Evolutionary conservation across 345 rosid genomes (phyloP).

Genomic region (Clausena lansium): DNA sequence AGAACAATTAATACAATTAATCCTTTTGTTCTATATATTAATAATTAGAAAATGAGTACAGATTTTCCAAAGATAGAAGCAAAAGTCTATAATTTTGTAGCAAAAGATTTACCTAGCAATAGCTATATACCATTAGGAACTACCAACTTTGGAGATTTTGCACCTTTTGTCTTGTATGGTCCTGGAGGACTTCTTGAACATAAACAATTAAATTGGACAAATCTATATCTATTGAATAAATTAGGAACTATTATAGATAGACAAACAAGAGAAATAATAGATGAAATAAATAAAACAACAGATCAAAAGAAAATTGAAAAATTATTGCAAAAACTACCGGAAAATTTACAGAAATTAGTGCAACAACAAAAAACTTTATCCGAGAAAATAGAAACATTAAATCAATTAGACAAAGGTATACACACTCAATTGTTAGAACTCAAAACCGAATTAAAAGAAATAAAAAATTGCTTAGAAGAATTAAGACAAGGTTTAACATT

Average conservation of each 20-base stretch:
- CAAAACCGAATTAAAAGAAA: neutral
- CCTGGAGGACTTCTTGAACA: neutral
- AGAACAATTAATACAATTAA: no score
- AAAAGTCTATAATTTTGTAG: neutral
- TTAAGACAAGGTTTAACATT: neutral
- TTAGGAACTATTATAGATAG: neutral
- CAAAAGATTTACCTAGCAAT: neutral
- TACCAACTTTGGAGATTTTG: neutral
- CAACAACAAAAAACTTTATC: neutral
- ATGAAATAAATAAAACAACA: neutral
- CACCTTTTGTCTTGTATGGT: neutral
- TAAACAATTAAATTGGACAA: neutral
- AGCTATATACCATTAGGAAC: neutral
- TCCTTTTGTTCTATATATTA: no score
- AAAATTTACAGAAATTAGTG: neutral
- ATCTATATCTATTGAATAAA: neutral
- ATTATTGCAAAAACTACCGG: neutral
- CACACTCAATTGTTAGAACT: neutral
- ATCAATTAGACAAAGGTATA: neutral
- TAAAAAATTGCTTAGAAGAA: neutral
- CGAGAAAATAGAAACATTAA: neutral
- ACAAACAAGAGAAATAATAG: neutral
- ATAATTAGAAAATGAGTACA: neutral
- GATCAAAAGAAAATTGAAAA: neutral
- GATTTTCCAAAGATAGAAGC: neutral